Evolutionary conservation across 2,329 filamentous ascomycete genomes (phyloP).

Genomic region (Exophiala oligosperma): DNA sequence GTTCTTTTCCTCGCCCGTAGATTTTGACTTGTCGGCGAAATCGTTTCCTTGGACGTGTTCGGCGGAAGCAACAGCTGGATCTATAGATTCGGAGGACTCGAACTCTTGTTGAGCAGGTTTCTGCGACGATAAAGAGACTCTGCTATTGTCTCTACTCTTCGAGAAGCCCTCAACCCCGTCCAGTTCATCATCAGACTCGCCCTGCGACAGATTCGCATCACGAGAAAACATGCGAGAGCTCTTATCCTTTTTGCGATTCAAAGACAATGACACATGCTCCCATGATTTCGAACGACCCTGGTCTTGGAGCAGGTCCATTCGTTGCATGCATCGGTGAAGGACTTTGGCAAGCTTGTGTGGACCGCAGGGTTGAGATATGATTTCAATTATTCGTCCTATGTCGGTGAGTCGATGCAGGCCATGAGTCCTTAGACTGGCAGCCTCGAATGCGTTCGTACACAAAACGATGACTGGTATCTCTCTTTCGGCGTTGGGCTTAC

Average conservation of each 20-base stretch:
- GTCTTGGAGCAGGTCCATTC: conserved; percentile 16
- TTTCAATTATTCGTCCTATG: conserved; percentile 37
- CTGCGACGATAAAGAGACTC: background rate
- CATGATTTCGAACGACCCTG: background rate
- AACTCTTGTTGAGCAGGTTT: too few relatives aligned
- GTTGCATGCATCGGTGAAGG: conserved; percentile 30
- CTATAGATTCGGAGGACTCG: too few relatives aligned
- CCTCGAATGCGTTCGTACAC: conserved; percentile 39
- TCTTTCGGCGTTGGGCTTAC: conserved; percentile 29
- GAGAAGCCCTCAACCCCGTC: background rate
- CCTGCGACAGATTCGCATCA: background rate
- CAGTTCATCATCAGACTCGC: background rate
- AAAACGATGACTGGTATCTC: conserved; percentile 38
- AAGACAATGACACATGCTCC: conserved; percentile 10
- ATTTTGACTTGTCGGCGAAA: background rate
- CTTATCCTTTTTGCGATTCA: background rate
- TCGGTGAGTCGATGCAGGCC: conserved; percentile 26
- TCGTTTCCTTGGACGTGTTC: too few relatives aligned
- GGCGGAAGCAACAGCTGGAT: too few relatives aligned
- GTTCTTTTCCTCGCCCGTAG: background rate
- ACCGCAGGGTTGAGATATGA: conserved; percentile 42
- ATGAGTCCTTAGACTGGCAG: conserved; percentile 33
- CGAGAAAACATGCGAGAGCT: background rate
- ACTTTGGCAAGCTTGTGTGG: conserved; percentile 43
- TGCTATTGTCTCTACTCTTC: background rate